Percentiles rank a stretch among this genome's conserved stretches.
These are phyloP conservation scores for Vinca major DNA, from an alignment of 305 asterid genomes.

Conservation along the genomic window DNA sequence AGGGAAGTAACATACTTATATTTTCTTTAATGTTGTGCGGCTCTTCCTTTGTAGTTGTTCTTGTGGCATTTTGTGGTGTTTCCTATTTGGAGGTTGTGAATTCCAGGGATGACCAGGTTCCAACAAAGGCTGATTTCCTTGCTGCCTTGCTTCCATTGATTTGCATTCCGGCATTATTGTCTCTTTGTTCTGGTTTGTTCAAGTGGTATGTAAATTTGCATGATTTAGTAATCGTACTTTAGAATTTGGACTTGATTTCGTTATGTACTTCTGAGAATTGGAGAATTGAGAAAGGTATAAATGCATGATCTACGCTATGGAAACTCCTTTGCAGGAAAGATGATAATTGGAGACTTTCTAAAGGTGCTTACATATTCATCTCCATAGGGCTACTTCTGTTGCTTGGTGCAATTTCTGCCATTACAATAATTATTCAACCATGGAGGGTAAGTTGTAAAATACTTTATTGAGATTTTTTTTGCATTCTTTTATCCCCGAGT, in stretches of 20 bases:
- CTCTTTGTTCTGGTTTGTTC: slow-evolving; percentile 77
- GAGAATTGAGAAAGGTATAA: slow-evolving; percentile 10
- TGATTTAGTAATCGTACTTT: slow-evolving; percentile 6
- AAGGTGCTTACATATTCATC: slow-evolving; percentile 78
- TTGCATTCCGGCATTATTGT: slow-evolving; percentile 85
- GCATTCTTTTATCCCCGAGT: background rate
- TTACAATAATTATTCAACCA: slow-evolving; percentile 62
- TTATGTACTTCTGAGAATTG: slow-evolving; percentile 4
- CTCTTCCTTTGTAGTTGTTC: slow-evolving; percentile 46
- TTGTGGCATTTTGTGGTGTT: slow-evolving; percentile 83
- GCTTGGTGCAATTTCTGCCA: slow-evolving; percentile 85
- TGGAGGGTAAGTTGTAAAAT: slow-evolving; percentile 63
- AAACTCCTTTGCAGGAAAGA: slow-evolving; percentile 72
- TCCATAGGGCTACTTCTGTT: slow-evolving; percentile 70
- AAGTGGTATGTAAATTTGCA: slow-evolving; percentile 63
- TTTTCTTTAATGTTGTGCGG: background rate
- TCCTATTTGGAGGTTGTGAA: slow-evolving; percentile 74
- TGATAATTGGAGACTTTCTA: slow-evolving; percentile 90
- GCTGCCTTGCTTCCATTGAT: slow-evolving; percentile 94
- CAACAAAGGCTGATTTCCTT: slow-evolving; percentile 79
- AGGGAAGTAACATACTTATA: background rate
- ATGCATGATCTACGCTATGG: slow-evolving; percentile 6
- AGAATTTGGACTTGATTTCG: slow-evolving; percentile 13
- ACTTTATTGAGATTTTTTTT: slow-evolving; percentile 9
- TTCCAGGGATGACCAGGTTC: slow-evolving; percentile 73